These are phyloP conservation scores for Davidsoniella eucalypti DNA, from an alignment of 2,329 filamentous ascomycete species.

Conservation along the genomic window DNA sequence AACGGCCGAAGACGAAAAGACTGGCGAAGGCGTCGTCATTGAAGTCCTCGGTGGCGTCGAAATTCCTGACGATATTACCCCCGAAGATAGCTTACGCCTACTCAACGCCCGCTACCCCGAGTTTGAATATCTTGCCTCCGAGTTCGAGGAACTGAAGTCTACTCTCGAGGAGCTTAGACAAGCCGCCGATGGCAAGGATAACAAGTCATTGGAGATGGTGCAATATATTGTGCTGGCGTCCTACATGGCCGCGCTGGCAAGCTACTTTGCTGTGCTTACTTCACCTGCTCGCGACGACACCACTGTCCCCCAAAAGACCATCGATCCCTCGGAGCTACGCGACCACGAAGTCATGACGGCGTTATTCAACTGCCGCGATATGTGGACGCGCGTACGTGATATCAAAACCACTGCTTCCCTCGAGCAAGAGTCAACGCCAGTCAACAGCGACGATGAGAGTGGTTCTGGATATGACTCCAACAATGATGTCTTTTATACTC, in stretches of 20 bases:
- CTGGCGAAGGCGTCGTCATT: constrained; percentile 45
- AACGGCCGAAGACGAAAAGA: constrained; percentile 34
- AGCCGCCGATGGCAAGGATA: constrained; percentile 35
- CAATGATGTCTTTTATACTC: constrained; percentile 15
- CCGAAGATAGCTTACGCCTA: constrained; percentile 58
- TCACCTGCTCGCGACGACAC: constrained; percentile 49
- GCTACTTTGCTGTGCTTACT: constrained; percentile 91
- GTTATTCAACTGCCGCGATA: constrained; percentile 58
- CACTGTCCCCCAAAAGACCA: constrained; percentile 31
- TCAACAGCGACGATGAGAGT: constrained; percentile 21
- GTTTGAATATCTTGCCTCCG: constrained; percentile 69
- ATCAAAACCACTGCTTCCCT: constrained; percentile 33
- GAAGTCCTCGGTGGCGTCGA: constrained; percentile 75
- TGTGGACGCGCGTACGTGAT: constrained; percentile 62
- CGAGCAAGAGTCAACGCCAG: constrained; percentile 14
- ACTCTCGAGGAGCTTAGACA: constrained; percentile 42
- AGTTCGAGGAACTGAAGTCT: constrained; percentile 59
- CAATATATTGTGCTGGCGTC: constrained; percentile 70
- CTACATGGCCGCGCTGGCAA: constrained; percentile 71
- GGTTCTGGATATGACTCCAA: constrained; percentile 17
- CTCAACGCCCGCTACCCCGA: constrained; percentile 77
- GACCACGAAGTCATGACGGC: constrained; percentile 86
- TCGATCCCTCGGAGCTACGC: constrained; percentile 63
- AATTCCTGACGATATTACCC: constrained; percentile 61
- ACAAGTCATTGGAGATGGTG: constrained; percentile 41